Evolutionary conservation across 139 green algal genomes (phyloP).

Genomic region (Chlamydomonas sp.): DNA sequence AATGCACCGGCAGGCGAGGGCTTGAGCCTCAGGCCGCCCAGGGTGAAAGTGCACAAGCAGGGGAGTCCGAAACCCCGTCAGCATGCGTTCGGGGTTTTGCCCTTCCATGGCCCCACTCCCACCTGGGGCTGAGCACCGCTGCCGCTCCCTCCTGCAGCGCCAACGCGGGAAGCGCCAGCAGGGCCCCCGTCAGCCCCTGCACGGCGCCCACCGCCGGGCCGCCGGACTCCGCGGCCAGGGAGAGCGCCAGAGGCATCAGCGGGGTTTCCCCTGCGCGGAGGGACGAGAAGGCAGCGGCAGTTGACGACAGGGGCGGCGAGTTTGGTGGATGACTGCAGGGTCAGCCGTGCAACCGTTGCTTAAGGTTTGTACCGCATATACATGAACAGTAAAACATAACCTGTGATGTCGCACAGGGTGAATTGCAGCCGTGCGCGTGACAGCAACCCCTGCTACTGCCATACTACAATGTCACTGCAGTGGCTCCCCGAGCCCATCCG

Average conservation of each 20-base stretch:
- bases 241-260: constrained; percentile 70
- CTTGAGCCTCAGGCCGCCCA: background rate
- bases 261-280: constrained; percentile 77
- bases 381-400: background rate
- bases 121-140: constrained; percentile 34
- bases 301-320: background rate
- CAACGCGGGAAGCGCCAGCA: constrained; percentile 40
- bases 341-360: too few species aligned
- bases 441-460: background rate
- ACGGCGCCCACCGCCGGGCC: background rate
- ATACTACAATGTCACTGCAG: background rate
- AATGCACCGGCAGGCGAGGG: background rate
- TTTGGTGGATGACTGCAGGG: too few species aligned
- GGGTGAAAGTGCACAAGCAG: background rate
- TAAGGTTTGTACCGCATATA: background rate
- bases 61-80: background rate
- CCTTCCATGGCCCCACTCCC: background rate
- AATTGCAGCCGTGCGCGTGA: background rate
- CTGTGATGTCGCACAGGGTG: background rate
- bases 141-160: constrained; percentile 23
- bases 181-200: constrained; percentile 39
- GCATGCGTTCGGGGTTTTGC: background rate
- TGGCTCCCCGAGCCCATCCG: background rate
- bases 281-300: background rate
- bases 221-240: background rate